Evolutionary conservation across 179 eudicot species (phyloP).

Genomic region (Spinacia oleracea): DNA sequence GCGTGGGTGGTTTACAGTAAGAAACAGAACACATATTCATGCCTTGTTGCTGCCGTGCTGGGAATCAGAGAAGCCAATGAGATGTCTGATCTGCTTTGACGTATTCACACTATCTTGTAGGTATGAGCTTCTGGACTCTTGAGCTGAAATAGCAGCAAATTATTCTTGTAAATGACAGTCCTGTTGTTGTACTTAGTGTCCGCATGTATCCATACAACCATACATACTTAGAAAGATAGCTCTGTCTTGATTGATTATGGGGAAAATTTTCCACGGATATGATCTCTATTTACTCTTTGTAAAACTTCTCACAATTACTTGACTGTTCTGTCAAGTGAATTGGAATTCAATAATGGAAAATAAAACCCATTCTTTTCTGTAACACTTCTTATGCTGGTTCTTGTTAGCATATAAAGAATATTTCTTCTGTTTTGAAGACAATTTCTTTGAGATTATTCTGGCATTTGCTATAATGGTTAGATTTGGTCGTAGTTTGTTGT

Average conservation of each 20-base stretch:
- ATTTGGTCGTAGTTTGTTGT: neutral
- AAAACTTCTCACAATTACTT: neutral
- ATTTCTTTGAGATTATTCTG: neutral
- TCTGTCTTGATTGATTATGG: neutral
- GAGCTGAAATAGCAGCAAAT: slow-evolving; percentile 1
- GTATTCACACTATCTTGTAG: slow-evolving; percentile 13
- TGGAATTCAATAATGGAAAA: slow-evolving; percentile 1
- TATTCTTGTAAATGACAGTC: slow-evolving; percentile 26
- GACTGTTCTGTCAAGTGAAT: neutral
- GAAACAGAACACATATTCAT: neutral
- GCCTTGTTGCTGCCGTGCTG: neutral
- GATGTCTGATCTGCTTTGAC: slow-evolving; percentile 1
- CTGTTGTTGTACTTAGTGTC: slow-evolving; percentile 26
- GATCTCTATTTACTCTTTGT: slow-evolving; percentile 15
- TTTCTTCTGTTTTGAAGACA: neutral
- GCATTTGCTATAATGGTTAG: neutral
- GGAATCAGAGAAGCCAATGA: slow-evolving; percentile 3
- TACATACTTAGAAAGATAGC: slow-evolving; percentile 18
- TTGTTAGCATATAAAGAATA: slow-evolving; percentile 1
- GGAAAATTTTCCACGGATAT: neutral
- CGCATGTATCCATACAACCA: slow-evolving; percentile 4
- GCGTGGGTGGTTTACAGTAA: slow-evolving; percentile 9
- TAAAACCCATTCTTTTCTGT: neutral
- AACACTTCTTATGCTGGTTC: neutral
- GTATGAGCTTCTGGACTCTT: slow-evolving; percentile 15